These are phyloP conservation scores for Ascochyta koolunga DNA, from an alignment of 2,329 filamentous ascomycete genomes.

Conservation along the genomic window DNA sequence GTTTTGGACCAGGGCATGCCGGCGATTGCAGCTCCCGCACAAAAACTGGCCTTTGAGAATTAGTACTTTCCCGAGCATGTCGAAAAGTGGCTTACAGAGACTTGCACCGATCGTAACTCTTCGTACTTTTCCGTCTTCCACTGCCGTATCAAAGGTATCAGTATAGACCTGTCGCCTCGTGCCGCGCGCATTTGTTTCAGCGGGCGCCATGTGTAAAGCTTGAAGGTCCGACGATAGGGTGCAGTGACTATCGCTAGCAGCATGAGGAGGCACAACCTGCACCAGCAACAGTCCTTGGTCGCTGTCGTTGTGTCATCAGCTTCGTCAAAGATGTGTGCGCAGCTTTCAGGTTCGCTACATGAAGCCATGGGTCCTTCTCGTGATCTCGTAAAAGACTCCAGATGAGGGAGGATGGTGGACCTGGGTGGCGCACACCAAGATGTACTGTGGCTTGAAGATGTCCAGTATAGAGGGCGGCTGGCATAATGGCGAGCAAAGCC, in stretches of 20 bases:
- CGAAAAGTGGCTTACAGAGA: conserved; percentile 21
- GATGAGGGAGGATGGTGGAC: background rate
- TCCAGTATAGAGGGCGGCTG: background rate
- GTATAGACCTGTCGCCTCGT: conserved; percentile 21
- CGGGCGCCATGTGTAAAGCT: conserved; percentile 39
- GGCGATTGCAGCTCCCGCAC: conserved; percentile 32
- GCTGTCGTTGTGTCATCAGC: background rate
- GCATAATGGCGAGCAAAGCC: conserved; percentile 8
- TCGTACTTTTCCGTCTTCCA: conserved; percentile 39
- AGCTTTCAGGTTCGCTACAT: background rate
- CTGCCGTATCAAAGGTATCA: conserved; percentile 26
- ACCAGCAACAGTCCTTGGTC: conserved; percentile 3
- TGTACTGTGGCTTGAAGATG: background rate
- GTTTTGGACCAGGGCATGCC: conserved; percentile 28
- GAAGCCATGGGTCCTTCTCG: background rate
- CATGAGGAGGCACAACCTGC: background rate
- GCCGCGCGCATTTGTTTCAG: conserved; percentile 29
- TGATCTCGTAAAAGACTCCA: background rate
- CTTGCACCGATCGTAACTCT: conserved; percentile 35
- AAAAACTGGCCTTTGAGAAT: conserved; percentile 33
- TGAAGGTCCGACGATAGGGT: conserved; percentile 40
- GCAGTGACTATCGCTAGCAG: conserved; percentile 25
- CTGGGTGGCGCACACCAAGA: background rate
- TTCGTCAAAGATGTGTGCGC: background rate
- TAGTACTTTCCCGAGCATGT: background rate